Percentiles rank a stretch among this genome's conserved stretches.
phyloP scores from a whole-genome alignment of 2,329 filamentous ascomycete genomes.

The Acrodontium crateriforme region DNA sequence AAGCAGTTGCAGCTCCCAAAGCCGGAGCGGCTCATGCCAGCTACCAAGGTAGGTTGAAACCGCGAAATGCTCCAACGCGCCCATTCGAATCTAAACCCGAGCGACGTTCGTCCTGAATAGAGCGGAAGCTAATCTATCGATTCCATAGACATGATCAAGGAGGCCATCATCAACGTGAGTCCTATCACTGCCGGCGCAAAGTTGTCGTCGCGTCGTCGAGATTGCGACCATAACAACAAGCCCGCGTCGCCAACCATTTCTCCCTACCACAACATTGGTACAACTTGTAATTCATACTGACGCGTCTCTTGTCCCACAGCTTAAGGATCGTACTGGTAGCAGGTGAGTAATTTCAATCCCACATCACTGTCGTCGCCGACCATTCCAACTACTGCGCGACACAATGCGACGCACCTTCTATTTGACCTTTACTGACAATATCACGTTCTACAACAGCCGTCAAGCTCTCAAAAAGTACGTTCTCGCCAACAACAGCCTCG shows the following conservation, averaged over 20 bases:
- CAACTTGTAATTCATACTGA: slow-evolving; percentile 29
- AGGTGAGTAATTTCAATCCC: slow-evolving; percentile 40
- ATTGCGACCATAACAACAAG: slow-evolving; percentile 10
- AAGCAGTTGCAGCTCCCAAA: slow-evolving; percentile 34
- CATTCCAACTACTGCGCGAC: slow-evolving; percentile 5
- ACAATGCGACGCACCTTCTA: slow-evolving; percentile 6
- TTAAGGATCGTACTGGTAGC: slow-evolving; percentile 57
- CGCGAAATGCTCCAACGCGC: background rate
- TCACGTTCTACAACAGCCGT: slow-evolving; percentile 36
- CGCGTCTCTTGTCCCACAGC: slow-evolving; percentile 36
- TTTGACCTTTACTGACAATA: slow-evolving; percentile 11
- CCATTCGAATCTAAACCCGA: background rate
- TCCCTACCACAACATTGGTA: slow-evolving; percentile 1
- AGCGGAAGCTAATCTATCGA: slow-evolving; percentile 38
- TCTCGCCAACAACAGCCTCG: slow-evolving; percentile 54
- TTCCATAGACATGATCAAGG: slow-evolving; percentile 55
- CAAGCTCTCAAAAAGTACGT: slow-evolving; percentile 66
- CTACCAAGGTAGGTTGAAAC: slow-evolving; percentile 46
- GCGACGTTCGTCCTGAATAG: slow-evolving; percentile 3
- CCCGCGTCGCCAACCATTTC: slow-evolving; percentile 3
- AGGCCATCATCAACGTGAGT: slow-evolving; percentile 58
- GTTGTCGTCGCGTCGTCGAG: slow-evolving; percentile 10
- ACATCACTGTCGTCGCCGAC: slow-evolving; percentile 14
- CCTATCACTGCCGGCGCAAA: slow-evolving; percentile 36
- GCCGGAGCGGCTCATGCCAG: slow-evolving; percentile 44